Evolutionary conservation across 352 stramenopile genomes (phyloP).

Genomic region (Globisporangium mamillatum): DNA sequence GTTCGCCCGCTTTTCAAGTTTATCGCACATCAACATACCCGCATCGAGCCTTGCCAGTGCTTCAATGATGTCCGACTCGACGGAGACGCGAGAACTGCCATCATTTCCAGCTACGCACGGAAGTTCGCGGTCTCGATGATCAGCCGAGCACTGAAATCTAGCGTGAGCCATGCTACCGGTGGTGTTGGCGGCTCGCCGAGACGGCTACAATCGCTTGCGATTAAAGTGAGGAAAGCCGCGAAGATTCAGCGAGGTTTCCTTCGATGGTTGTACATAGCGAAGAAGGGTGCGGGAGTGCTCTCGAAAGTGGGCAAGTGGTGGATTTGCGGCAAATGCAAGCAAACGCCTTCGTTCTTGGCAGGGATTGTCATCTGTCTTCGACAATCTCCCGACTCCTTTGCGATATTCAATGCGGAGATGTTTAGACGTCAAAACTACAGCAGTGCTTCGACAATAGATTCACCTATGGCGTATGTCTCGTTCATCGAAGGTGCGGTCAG

Average conservation of each 20-base stretch:
- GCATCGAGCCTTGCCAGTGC: constrained; percentile 1
- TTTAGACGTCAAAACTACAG: neutral
- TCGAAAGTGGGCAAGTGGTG: neutral
- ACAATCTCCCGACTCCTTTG: neutral
- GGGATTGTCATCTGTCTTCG: constrained; percentile 15
- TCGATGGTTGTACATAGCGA: constrained; percentile 27
- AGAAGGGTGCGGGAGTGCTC: neutral
- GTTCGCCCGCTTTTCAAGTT: constrained; percentile 1
- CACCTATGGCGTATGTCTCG: neutral
- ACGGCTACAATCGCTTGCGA: constrained; percentile 10
- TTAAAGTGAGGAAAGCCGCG: constrained; percentile 19
- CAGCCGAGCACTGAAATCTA: neutral
- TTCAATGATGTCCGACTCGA: neutral
- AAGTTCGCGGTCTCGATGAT: neutral
- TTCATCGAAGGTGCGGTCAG: neutral
- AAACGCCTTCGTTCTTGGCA: constrained; percentile 17
- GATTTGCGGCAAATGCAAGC: constrained; percentile 11
- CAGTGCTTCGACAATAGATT: neutral
- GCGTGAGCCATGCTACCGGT: neutral
- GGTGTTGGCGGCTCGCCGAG: neutral
- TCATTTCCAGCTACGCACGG: neutral
- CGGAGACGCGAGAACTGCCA: neutral
- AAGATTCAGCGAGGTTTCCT: constrained; percentile 26
- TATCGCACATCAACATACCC: neutral
- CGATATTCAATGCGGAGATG: neutral